Percentiles rank a stretch among this genome's conserved stretches.
Evolutionary conservation across 441 rosid species (phyloP).

Genomic region (Populus tomentosa): DNA sequence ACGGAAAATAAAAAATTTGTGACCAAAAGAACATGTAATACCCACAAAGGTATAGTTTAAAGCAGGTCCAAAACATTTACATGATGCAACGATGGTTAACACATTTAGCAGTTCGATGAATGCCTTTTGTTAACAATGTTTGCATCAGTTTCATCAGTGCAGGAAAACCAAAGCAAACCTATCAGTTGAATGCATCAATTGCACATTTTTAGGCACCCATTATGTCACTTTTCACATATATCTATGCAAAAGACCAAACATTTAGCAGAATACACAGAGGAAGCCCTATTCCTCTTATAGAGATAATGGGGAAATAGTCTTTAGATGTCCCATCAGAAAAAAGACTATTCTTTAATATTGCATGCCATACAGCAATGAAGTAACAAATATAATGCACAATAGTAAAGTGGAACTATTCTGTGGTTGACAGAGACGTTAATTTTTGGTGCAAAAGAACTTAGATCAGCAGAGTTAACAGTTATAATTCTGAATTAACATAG

Average conservation of each 20-base stretch:
- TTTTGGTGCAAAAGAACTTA: not conserved
- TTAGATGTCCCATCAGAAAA: not conserved
- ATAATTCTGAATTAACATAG: not conserved
- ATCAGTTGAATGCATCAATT: not conserved
- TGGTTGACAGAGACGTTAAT: not conserved
- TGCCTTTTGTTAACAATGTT: not conserved
- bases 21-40: not conserved
- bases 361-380: not conserved
- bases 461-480: not conserved
- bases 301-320: not conserved
- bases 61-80: not conserved
- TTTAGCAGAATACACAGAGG: not conserved
- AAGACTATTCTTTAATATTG: not conserved
- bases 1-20: not conserved
- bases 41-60: not conserved
- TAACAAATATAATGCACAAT: not conserved
- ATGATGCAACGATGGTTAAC: not conserved
- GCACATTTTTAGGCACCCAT: not conserved
- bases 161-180: not conserved
- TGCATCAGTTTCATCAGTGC: not conserved
- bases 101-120: not conserved
- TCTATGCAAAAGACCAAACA: too few species aligned
- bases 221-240: not conserved
- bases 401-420: not conserved
- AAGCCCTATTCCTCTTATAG: not conserved